Evolutionary conservation across 805 yeast species (phyloP).

Genomic region (Zygosaccharomyces bisporus): DNA sequence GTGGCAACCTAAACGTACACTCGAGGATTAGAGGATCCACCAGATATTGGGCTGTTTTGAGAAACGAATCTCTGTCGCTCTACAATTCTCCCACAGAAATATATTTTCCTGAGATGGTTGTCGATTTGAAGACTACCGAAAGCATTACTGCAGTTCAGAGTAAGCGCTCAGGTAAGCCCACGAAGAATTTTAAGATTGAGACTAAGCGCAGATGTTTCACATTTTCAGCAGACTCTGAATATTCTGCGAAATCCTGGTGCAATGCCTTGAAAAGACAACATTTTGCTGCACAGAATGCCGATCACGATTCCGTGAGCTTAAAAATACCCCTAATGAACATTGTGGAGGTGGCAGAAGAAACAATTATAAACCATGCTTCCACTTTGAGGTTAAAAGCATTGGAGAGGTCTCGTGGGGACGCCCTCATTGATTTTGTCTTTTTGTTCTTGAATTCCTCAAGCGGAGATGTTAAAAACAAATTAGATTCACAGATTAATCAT

Average conservation of each 20-base stretch:
- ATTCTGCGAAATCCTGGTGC: slow-evolving; percentile 78
- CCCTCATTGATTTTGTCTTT: slow-evolving; percentile 65
- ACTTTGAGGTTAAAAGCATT: slow-evolving; percentile 59
- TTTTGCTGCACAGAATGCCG: slow-evolving; percentile 62
- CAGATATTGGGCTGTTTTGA: slow-evolving; percentile 77
- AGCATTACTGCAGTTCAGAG: slow-evolving; percentile 48
- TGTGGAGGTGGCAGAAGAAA: slow-evolving; percentile 53
- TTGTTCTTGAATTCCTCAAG: slow-evolving; percentile 56
- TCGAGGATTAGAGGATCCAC: slow-evolving; percentile 25
- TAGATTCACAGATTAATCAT: slow-evolving; percentile 33
- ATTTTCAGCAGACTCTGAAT: slow-evolving; percentile 69
- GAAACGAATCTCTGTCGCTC: slow-evolving; percentile 63
- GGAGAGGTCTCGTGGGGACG: slow-evolving; percentile 50
- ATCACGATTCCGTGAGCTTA: slow-evolving; percentile 66
- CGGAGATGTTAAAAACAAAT: slow-evolving; percentile 39
- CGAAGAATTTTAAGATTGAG: slow-evolving; percentile 53
- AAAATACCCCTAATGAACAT: slow-evolving; percentile 72
- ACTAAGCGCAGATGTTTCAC: slow-evolving; percentile 56
- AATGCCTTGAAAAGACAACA: slow-evolving; percentile 68
- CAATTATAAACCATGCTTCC: slow-evolving; percentile 53
- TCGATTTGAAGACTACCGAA: slow-evolving; percentile 64
- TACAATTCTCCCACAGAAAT: slow-evolving; percentile 70
- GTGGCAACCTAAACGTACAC: slow-evolving; percentile 50
- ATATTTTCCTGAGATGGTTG: slow-evolving; percentile 76
- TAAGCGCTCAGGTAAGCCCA: slow-evolving; percentile 9